Percentiles rank a stretch among this genome's conserved stretches.
These are phyloP conservation scores for Chalara sp. DNA, from an alignment of 2,329 filamentous ascomycete genomes.

Conservation along the genomic window DNA sequence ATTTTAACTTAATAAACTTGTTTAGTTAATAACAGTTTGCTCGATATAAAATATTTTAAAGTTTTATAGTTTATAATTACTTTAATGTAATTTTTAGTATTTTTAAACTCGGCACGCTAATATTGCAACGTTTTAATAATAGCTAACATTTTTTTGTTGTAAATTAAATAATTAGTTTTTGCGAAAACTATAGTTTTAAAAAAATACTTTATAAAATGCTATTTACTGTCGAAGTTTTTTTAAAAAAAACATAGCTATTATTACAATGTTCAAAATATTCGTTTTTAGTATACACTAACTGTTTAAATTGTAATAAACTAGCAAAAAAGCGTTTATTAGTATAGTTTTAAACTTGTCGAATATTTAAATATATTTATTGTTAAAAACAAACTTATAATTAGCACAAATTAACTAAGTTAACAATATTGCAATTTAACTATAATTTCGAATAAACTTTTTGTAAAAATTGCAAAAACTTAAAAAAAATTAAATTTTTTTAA, in stretches of 20 bases:
- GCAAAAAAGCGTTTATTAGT: too few species aligned
- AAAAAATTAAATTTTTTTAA: neutral
- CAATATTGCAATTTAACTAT: neutral
- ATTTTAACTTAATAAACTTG: too few species aligned
- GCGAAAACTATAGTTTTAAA: too few species aligned
- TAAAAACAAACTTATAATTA: neutral
- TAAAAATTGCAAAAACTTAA: neutral
- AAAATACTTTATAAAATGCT: too few species aligned
- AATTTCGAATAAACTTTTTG: neutral
- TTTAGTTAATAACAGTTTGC: neutral
- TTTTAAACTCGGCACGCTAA: neutral
- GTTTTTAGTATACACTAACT: neutral
- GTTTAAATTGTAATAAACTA: too few species aligned
- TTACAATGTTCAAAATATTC: neutral
- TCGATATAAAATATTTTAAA: neutral
- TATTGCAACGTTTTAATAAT: neutral
- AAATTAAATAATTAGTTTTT: too few species aligned
- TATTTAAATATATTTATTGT: too few species aligned
- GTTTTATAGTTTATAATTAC: neutral
- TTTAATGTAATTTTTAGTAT: neutral
- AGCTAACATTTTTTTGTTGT: too few species aligned
- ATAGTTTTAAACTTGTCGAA: too few species aligned
- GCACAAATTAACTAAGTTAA: neutral
- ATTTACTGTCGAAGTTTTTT: too few species aligned
- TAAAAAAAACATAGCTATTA: neutral